Percentiles rank a stretch among this genome's conserved stretches.
phyloP scores from a whole-genome alignment of 192 early-diverging fungal genomes.

The Spinellus fusiger region DNA sequence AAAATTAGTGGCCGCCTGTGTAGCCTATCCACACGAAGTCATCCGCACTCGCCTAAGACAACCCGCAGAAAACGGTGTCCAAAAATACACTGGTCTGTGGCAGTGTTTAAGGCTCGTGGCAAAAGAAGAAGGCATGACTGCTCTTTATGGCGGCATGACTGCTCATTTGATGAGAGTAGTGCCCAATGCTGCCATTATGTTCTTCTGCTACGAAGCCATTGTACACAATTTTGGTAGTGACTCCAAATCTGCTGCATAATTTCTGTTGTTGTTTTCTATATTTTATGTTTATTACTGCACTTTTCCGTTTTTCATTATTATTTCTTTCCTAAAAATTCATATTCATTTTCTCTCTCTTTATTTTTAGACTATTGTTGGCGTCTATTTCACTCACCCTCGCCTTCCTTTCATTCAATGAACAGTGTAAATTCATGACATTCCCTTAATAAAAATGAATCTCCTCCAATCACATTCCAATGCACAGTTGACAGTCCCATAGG shows the following conservation, averaged over 20 bases:
- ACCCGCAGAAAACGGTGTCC: conserved; percentile 57
- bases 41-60: conserved; percentile 87
- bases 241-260: conserved; percentile 13
- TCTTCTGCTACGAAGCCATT: conserved; percentile 78
- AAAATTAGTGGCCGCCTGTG: conserved; percentile 80
- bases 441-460: too few relatives aligned
- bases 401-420: too few relatives aligned
- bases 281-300: background rate
- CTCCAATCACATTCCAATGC: too few relatives aligned
- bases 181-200: conserved; percentile 94
- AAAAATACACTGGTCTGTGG: conserved; percentile 74
- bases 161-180: conserved; percentile 92
- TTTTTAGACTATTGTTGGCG: conserved; percentile 4
- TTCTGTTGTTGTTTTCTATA: background rate
- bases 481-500: too few relatives aligned
- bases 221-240: conserved; percentile 41
- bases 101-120: conserved; percentile 50
- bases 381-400: background rate
- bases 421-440: too few relatives aligned
- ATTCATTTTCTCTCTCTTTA: conserved; percentile 13
- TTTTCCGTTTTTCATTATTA: background rate
- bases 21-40: conserved; percentile 96
- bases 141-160: conserved; percentile 92
- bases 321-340: background rate
- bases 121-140: conserved; percentile 75